Evolutionary conservation across 192 early-diverging fungal genomes (phyloP), one percentile per base, ranked within the genome.

Genomic region (Chytriomyces sp.): DNA sequence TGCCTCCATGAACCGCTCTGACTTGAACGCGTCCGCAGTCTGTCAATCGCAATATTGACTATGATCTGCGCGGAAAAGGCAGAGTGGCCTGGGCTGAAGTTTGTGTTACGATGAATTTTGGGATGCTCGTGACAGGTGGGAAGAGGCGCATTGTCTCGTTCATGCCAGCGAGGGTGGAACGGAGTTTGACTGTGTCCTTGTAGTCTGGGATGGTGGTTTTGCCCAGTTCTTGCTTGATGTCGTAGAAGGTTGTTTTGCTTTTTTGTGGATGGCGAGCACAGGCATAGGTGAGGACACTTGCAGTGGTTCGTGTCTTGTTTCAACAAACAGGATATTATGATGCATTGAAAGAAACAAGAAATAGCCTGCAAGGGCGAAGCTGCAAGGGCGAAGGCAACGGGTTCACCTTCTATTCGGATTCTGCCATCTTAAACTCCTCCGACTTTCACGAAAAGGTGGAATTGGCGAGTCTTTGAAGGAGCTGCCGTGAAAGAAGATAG

Each of bases 301-400:
- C 31, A n/a, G n/a, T n/a, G n/a, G n/a, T n/a, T 85, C 85, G 64
- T 85, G 78, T 17, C 59, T 19, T 17, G 26, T 36, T 10, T n/a
- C 19, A 14, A 58, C 19, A 2, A 17, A 28, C 30, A 28, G 12
- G 56, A 25, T 26, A 28, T 17, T 14, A 26, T n/a, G 19, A 68
- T 26, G n/a, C n/a, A n/a, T 28, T 59, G 19, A 2, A 60, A 25
- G 30, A 32, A 2, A 1, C 2, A 57, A 56, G 30, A 17, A 30
- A 26, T 57, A 19, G 30, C 10, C 19, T 57, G 6, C 28, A 26
- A 26, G 2, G 17, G 17, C 28, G 0, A 10, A 0, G 85, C 86
- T 53, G 87, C 87, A 78, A 87, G 82, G 17, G 83, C 74, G 5
- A 88, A 74, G n/a, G 80, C 72, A n/a, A n/a, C n/a, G n/a, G n/a